Base-by-base conservation (phyloP, 2,329 filamentous ascomycete genomes). In the Cladophialophora immunda region DNA sequence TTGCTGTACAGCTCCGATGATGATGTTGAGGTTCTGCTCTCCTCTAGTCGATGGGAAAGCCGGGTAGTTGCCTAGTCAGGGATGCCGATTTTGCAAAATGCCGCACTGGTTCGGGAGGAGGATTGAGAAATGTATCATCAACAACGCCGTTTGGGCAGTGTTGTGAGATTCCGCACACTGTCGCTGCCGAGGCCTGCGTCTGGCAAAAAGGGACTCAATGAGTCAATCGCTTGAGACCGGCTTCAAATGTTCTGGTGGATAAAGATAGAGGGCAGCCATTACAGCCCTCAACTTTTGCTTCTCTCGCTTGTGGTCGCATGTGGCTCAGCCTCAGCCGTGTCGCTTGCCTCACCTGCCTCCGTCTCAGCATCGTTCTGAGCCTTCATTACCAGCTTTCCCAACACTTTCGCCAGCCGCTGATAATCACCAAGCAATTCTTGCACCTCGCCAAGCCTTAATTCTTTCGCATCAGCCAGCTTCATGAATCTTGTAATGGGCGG, bases 401-500 rank as follows among this genome's bases (percentile, higher is more conserved):
- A 52, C 7, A 72, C 41, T 17, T 62, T 63, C 29, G 90, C 91
- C 55, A 94, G 79, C 61, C 92, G 83, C 73, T 91, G 87, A 74
- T 94, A 94, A 76, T 94, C 92, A 63, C 87, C 84, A 25, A 94
- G 78, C 57, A 94, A 80, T 64, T 91, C 87, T 27, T 90, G 79
- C 19, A 94, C 88, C 73, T 94, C 92, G n/a, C 88, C 86, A 29
- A 94, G 81, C 63, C 84, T 88, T 30, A 94, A 81, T 55, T 94
- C 91, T 0, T 85, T 85, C 0, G 89, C 89, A 75, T 89, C 89
- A 73, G 90, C 84, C 64, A 90, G 77, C 72, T 92, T 89, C 81
- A 94, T 85, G 76, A 94, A 94, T 58, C 89, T 86, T 76, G 89
- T 86, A 70, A 90, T 89, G 0, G 91, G 91, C 29, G 90, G 90